Percentiles rank a stretch among this genome's conserved stretches.
Evolutionary conservation across 768 basidiomycete genomes (phyloP).

Genomic region (Boletus rufocinnamomeus): DNA sequence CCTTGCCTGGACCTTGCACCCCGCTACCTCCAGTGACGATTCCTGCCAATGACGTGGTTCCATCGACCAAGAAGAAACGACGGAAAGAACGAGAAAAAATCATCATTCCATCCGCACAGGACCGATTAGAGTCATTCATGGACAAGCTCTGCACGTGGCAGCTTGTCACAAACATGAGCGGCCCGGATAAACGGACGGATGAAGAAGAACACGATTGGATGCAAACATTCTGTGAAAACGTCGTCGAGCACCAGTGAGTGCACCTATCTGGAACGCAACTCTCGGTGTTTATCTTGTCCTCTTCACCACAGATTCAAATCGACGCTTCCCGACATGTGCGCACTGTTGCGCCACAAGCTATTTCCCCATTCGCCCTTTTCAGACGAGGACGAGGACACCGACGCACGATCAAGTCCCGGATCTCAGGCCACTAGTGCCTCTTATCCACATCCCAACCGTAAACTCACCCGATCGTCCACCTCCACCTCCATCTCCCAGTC

Average conservation of each 20-base stretch:
- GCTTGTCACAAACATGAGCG: conserved; percentile 45
- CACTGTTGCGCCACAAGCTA: conserved; percentile 63
- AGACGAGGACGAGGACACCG: conserved; percentile 39
- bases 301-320: conserved; percentile 51
- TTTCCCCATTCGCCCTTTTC: conserved; percentile 67
- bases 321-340: conserved; percentile 52
- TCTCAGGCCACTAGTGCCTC: conserved; percentile 3
- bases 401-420: conserved; percentile 12
- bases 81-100: conserved; percentile 24
- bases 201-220: conserved; percentile 64
- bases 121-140: conserved; percentile 71
- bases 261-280: background rate
- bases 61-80: conserved; percentile 35
- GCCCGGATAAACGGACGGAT: conserved; percentile 27
- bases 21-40: conserved; percentile 34
- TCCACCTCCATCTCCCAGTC: conserved; percentile 8
- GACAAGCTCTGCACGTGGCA: conserved; percentile 83
- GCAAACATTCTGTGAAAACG: conserved; percentile 66
- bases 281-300: background rate
- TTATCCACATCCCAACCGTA: conserved; percentile 14
- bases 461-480: conserved; percentile 17
- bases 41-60: conserved; percentile 27
- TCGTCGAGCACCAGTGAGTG: conserved; percentile 65
- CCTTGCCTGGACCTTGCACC: conserved; percentile 50
- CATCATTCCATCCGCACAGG: conserved; percentile 39